A percentile compares a stretch with the other conserved stretches of the same genome.
Conservation (phyloP, 495 filamentous ascomycete genomes). For the Annulohypoxylon stygium region DNA sequence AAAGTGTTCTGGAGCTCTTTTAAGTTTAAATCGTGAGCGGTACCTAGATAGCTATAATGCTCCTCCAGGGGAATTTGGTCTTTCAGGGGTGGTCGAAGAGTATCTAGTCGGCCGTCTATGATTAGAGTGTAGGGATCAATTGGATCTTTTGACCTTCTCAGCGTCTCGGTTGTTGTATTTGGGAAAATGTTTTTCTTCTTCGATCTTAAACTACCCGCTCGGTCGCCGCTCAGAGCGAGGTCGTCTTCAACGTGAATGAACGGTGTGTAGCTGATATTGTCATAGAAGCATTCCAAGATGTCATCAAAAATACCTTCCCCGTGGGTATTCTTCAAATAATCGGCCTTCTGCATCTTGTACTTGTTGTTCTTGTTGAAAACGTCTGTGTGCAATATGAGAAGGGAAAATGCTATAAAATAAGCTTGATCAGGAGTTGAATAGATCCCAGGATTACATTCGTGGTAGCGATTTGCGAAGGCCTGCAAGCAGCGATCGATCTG, state of each 20-base stretch:
- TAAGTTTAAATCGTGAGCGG: slow-evolving; percentile 77
- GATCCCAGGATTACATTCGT: slow-evolving; percentile 98
- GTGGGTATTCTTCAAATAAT: slow-evolving; percentile 94
- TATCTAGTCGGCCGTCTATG: slow-evolving; percentile 85
- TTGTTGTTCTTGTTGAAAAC: slow-evolving; percentile 99
- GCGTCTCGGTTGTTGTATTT: slow-evolving; percentile 72
- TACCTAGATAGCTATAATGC: slow-evolving; percentile 88
- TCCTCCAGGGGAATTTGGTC: slow-evolving; percentile 95
- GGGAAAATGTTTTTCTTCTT: slow-evolving; percentile 80
- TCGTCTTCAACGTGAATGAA: slow-evolving; percentile 98
- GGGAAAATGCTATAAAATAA: slow-evolving; percentile 97
- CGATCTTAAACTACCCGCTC: slow-evolving; percentile 75
- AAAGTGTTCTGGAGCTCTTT: slow-evolving; percentile 85
- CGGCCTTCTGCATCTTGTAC: slow-evolving; percentile 96
- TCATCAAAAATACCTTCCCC: slow-evolving; percentile 92
- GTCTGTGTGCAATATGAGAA: slow-evolving; percentile 96
- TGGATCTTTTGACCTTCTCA: slow-evolving; percentile 79
- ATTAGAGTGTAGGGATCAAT: slow-evolving; percentile 96
- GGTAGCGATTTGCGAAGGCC: slow-evolving; percentile 94
- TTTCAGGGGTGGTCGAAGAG: slow-evolving; percentile 84
- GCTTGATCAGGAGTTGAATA: slow-evolving; percentile 93
- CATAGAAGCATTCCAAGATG: slow-evolving; percentile 95
- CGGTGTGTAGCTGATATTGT: slow-evolving; percentile 97
- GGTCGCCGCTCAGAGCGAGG: slow-evolving; percentile 80
- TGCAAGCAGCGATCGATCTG: slow-evolving; percentile 96